Base-by-base conservation (phyloP, 148 eudicot species). In the Chenopodium formosanum region DNA sequence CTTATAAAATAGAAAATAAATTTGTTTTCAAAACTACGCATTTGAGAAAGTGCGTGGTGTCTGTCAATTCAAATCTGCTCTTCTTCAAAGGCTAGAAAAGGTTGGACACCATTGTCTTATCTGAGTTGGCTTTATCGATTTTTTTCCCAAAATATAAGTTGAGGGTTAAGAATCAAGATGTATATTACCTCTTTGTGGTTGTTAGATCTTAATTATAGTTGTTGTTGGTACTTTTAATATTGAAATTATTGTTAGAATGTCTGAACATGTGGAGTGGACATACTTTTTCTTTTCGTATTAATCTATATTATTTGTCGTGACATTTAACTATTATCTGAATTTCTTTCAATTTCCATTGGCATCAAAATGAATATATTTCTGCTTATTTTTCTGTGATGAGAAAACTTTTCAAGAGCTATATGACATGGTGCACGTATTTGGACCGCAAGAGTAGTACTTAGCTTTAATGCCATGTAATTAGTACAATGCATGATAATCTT, bases 31-130 rank as follows among this genome's bases (percentile, higher is more conserved):
- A 31, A 31, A 31, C 81, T 92, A 96, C 89, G 99, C 99, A 37
- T 96, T 96, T 89, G 99, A 96, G 85, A 92, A 96, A 88, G 98
- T 98, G 65, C 99, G 98, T 80, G 99, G 99, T 84, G 99, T 96
- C 83, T 94, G 97, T 62, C 99, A 96, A 79, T 96, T 96, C 79
- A 96, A 96, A 85, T 94, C 99, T 40, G 98, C 98, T 0, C 95
- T 96, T 78, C 90, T 96, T 79, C 99, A 96, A 78, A 93, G 98
- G 62, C 88, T 94, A 66, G 99, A 96, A 84, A 92, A 93, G 90
- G 99, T 96, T 83, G 63, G 78, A 25, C 66, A 62, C 27, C 16
- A 44, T 78, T 11, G 44, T 25, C 27, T 53, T 22, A 64, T 10
- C 23, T 48, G 1, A n/a, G 22, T 46, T 70, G 7, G 19, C 29